Evolutionary conservation across 306 rosid species (phyloP).

Genomic region (Argentina anserina): DNA sequence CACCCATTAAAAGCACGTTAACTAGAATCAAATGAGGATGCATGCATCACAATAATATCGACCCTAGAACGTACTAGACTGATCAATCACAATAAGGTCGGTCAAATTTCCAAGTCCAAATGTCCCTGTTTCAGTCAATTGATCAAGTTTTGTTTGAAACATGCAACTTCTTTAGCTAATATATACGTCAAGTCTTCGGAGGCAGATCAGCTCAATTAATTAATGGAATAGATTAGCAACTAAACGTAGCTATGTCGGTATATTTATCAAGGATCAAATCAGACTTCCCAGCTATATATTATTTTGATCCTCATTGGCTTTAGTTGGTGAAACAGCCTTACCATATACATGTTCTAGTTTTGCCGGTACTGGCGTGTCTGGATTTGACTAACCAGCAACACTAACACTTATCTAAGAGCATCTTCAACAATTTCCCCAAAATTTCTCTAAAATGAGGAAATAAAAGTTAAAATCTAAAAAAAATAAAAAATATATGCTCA

Average conservation of each 20-base stretch:
- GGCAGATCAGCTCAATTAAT: not conserved
- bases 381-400: constrained; percentile 29
- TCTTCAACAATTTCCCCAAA: no score
- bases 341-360: not conserved
- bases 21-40: not conserved
- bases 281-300: not conserved
- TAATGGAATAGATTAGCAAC: not conserved
- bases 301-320: constrained; percentile 18
- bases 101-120: not conserved
- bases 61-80: not conserved
- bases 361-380: constrained; percentile 17
- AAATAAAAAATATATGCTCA: no score
- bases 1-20: not conserved
- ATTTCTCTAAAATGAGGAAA: no score
- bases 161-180: not conserved
- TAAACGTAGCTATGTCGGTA: not conserved
- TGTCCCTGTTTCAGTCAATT: not conserved
- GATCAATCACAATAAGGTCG: not conserved
- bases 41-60: not conserved
- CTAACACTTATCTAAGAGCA: constrained; percentile 10
- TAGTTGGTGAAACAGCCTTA: not conserved
- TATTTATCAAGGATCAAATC: not conserved
- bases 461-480: no score
- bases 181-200: not conserved
- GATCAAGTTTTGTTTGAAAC: constrained; percentile 5